Evolutionary conservation across 1,284 basidiomycete species (phyloP), one percentile per base, ranked within the genome.

Genomic region (Peniophora sp.): DNA sequence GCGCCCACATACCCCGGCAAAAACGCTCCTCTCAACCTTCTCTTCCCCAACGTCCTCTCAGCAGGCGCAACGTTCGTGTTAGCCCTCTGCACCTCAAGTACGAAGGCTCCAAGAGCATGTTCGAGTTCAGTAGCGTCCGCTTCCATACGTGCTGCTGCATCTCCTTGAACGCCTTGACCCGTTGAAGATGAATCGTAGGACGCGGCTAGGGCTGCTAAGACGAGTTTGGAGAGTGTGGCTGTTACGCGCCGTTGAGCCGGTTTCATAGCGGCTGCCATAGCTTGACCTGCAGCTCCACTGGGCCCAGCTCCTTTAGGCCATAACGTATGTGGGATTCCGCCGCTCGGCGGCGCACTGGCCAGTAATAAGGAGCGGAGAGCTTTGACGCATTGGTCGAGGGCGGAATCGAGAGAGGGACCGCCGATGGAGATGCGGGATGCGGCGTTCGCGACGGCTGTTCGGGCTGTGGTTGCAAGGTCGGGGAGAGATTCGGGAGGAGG

Each of bases 71-170:
- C 22, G n/a, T 10, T 24, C 64, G 61, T 74, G 55, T 83, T 76
- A 52, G 69, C 70, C 38, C 78, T 72, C 59, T 87, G 79, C 22
- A 85, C 81, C 58, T 90, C 87, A 9, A 74, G 63, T 6, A 89
- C 81, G 60, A 92, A 92, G 0, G 78, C 73, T 35, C 78, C 65
- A 3, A 92, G 78, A 0, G 85, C 85, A 35, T 80, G 74, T 56
- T 88, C 83, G 9, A 92, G 74, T 53, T 92, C 89, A 50, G 81
- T 76, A 1, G 88, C 85, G 59, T 90, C 88, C 8, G 77, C 74
- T 58, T 86, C 82, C 51, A 89, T 85, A 22, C 85, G 78, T 54
- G 75, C 78, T 1, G 81, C 72, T 14, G 83, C 83, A 54, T 88
- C 83, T 11, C 72, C 65, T 12, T 32, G 27, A 5, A 32, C 27